Percentiles rank a stretch among this genome's conserved stretches.
These are phyloP conservation scores for Phyllosticta citribraziliensis DNA, from an alignment of 2,329 filamentous ascomycete species.

Conservation along the genomic window DNA sequence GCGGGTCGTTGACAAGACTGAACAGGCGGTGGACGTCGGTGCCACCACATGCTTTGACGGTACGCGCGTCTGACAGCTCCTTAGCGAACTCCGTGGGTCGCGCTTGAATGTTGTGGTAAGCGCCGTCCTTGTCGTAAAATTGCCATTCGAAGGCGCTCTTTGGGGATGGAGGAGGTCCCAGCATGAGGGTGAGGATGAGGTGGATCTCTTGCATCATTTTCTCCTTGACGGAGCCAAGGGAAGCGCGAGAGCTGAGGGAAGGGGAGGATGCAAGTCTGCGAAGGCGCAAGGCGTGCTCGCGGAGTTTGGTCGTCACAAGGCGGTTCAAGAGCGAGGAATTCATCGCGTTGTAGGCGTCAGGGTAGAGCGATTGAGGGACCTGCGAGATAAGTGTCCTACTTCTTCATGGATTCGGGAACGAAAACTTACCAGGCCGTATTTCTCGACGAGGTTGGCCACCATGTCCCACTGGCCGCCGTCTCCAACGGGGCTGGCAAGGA, in stretches of 20 bases:
- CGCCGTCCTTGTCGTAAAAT: conserved; percentile 60
- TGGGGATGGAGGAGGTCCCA: conserved; percentile 67
- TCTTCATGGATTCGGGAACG: neutral
- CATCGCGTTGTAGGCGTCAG: conserved; percentile 70
- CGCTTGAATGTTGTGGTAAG: conserved; percentile 50
- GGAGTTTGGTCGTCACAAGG: conserved; percentile 72
- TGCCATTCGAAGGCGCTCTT: conserved; percentile 68
- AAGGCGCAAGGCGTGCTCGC: conserved; percentile 71
- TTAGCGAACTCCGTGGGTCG: conserved; percentile 64
- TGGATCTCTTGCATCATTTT: conserved; percentile 74
- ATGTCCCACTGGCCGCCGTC: conserved; percentile 92
- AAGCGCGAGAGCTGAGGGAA: conserved; percentile 25
- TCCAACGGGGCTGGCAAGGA: conserved; percentile 58
- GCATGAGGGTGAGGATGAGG: conserved; percentile 67
- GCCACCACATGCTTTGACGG: conserved; percentile 47
- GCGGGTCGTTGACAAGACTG: conserved; percentile 76
- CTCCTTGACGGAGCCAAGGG: conserved; percentile 47
- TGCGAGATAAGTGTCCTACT: neutral
- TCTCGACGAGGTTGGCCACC: conserved; percentile 74
- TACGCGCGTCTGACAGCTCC: conserved; percentile 52
- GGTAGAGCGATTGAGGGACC: conserved; percentile 68
- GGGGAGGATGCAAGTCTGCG: conserved; percentile 43
- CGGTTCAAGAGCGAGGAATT: conserved; percentile 60
- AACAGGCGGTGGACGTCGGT: conserved; percentile 60
- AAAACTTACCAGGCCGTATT: conserved; percentile 61